Evolutionary conservation across 2,329 filamentous ascomycete species (phyloP).

Genomic region (Emydomyces testavorans): DNA sequence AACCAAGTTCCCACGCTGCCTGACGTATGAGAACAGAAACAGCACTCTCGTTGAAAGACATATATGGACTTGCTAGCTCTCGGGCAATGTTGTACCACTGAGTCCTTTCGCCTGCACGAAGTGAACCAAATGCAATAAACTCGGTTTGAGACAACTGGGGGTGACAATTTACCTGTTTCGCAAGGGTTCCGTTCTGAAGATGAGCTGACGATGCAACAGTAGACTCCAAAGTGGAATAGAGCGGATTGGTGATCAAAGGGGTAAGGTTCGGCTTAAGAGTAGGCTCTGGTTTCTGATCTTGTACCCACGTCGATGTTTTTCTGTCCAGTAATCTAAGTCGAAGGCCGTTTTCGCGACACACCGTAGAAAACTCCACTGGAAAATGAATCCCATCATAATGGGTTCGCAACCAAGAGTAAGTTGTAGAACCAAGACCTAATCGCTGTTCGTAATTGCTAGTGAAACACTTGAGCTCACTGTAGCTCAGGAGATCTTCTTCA

Average conservation of each 20-base stretch:
- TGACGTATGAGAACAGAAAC: slow-evolving; percentile 42
- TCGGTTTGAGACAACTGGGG: slow-evolving; percentile 41
- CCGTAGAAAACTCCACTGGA: background rate
- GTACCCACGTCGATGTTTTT: background rate
- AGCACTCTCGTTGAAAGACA: slow-evolving; percentile 44
- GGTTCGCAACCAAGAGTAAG: slow-evolving; percentile 14
- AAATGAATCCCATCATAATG: slow-evolving; percentile 12
- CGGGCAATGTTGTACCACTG: slow-evolving; percentile 48
- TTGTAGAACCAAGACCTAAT: slow-evolving; percentile 13
- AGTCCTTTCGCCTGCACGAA: slow-evolving; percentile 40
- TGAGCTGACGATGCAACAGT: slow-evolving; percentile 16
- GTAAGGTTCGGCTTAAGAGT: background rate
- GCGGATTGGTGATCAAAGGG: background rate
- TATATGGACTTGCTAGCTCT: slow-evolving; percentile 38
- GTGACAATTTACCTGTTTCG: slow-evolving; percentile 41
- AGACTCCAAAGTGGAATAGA: slow-evolving; percentile 21
- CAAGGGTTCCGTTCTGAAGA: slow-evolving; percentile 43
- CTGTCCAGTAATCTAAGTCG: background rate
- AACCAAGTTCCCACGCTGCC: slow-evolving; percentile 26
- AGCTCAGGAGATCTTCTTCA: background rate
- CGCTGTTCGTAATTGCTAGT: slow-evolving; percentile 1
- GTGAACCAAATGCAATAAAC: slow-evolving; percentile 41
- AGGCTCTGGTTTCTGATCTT: background rate
- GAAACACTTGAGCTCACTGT: background rate
- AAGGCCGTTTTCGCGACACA: background rate